These are phyloP conservation scores for Fraxinus xanthoxyloides DNA, from an alignment of 305 asterid species.

Conservation along the genomic window DNA sequence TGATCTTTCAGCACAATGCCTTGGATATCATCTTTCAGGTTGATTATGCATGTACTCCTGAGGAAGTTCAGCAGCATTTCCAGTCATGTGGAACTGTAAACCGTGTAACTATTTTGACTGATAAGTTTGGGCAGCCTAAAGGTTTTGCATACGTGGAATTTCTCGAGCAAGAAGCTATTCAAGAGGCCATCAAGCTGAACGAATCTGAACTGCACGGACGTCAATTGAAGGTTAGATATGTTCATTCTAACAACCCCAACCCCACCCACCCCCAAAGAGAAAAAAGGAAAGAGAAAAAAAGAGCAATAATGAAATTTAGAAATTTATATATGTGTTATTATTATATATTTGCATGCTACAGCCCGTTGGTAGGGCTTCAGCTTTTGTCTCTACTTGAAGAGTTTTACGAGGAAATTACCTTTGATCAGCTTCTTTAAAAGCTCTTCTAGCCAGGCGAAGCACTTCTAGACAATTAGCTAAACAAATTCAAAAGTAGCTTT, in stretches of 20 bases:
- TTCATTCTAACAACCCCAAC: neutral
- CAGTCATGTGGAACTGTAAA: conserved; percentile 1
- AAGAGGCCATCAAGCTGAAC: neutral
- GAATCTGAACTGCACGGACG: conserved; percentile 5
- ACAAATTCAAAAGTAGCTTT: neutral
- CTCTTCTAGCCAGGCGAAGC: neutral
- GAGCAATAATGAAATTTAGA: neutral
- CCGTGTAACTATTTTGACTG: conserved; percentile 1
- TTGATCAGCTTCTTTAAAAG: neutral
- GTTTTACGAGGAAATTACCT: neutral
- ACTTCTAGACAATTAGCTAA: neutral
- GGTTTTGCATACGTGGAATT: conserved; percentile 5
- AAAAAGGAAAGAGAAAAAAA: too few species aligned
- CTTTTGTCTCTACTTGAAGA: neutral
- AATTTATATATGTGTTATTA: neutral
- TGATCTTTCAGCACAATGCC: neutral
- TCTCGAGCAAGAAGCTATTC: conserved; percentile 3
- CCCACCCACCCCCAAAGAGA: too few species aligned
- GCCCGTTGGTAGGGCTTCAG: neutral
- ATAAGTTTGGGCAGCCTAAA: conserved; percentile 5
- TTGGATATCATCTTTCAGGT: neutral
- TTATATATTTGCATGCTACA: neutral
- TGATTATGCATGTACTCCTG: conserved; percentile 5
- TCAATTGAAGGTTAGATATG: neutral
- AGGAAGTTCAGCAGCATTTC: conserved; percentile 12